Evolutionary conservation across 805 yeast species (phyloP).

Genomic region (Ogataea polymorpha): DNA sequence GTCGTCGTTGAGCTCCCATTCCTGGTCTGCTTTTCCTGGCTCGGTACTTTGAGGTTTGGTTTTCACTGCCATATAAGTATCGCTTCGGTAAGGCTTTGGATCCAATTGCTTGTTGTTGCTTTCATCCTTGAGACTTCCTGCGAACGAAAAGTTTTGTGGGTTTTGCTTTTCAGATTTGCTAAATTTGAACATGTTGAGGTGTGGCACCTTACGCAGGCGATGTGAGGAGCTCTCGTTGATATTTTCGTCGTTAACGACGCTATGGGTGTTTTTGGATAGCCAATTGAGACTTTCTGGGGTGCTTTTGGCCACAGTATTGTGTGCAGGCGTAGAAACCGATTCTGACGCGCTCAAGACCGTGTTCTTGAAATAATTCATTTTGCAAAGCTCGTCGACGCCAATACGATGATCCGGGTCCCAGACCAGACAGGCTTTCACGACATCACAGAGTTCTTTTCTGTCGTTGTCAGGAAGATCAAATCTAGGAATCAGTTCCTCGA

Average conservation of each 20-base stretch:
- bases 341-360: constrained; percentile 31
- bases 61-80: background rate
- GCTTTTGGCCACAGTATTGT: constrained; percentile 4
- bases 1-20: constrained; percentile 16
- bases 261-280: constrained; percentile 3
- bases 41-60: background rate
- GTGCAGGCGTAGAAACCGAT: constrained; percentile 1
- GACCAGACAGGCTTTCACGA: constrained; percentile 49
- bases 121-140: constrained; percentile 8
- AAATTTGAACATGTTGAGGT: constrained; percentile 14
- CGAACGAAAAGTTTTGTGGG: constrained; percentile 7
- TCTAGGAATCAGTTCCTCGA: constrained; percentile 45
- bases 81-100: constrained; percentile 1
- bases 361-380: constrained; percentile 52
- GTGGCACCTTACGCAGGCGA: constrained; percentile 21
- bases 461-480: constrained; percentile 37
- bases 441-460: constrained; percentile 40
- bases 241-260: constrained; percentile 19
- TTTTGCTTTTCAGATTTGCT: constrained; percentile 9
- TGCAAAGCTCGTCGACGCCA: constrained; percentile 45
- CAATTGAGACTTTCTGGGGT: background rate
- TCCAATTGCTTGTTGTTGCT: background rate
- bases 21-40: constrained; percentile 3
- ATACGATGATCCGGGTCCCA: constrained; percentile 81
- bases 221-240: constrained; percentile 11